Evolutionary conservation across 163 green algal species (phyloP).

Genomic region (Chlamydomonas reinhardtii): DNA sequence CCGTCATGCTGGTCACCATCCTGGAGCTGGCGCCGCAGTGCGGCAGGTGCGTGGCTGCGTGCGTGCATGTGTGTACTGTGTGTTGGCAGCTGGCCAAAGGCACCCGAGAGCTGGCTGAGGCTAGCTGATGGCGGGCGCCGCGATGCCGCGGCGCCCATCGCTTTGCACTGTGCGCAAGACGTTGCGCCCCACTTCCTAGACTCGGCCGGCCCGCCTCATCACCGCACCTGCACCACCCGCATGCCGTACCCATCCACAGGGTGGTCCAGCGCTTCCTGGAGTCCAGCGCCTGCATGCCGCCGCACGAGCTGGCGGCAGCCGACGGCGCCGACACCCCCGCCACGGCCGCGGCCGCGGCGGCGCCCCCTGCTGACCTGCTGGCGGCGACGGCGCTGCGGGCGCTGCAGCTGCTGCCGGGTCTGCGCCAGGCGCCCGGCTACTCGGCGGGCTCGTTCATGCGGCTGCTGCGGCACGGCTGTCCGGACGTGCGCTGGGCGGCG

Average conservation of each 20-base stretch:
- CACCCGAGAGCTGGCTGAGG: too few relatives aligned
- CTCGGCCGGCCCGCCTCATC: too few relatives aligned
- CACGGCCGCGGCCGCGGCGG: too few relatives aligned
- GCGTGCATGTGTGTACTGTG: too few relatives aligned
- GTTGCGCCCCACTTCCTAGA: too few relatives aligned
- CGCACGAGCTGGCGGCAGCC: background rate
- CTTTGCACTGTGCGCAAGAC: too few relatives aligned
- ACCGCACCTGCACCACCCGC: too few relatives aligned
- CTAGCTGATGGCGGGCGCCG: too few relatives aligned
- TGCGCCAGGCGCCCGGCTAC: conserved; percentile 47
- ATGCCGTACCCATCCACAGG: background rate
- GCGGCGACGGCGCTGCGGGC: conserved; percentile 53
- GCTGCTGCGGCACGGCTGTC: conserved; percentile 54
- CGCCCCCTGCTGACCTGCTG: conserved; percentile 9
- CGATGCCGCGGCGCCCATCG: too few relatives aligned
- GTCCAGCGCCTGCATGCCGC: background rate
- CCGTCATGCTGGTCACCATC: conserved; percentile 26
- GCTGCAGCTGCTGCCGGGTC: conserved; percentile 60
- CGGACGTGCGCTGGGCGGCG: conserved; percentile 66
- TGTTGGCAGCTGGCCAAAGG: too few relatives aligned
- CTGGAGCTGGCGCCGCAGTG: conserved; percentile 46
- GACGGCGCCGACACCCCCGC: background rate
- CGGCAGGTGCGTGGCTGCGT: conserved; percentile 29
- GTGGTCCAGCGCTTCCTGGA: conserved; percentile 47
- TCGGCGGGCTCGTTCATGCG: conserved; percentile 42